Evolutionary conservation across 2,329 filamentous ascomycete genomes (phyloP), one percentile per base, ranked within the genome.

Genomic region (Xylaria sp.): DNA sequence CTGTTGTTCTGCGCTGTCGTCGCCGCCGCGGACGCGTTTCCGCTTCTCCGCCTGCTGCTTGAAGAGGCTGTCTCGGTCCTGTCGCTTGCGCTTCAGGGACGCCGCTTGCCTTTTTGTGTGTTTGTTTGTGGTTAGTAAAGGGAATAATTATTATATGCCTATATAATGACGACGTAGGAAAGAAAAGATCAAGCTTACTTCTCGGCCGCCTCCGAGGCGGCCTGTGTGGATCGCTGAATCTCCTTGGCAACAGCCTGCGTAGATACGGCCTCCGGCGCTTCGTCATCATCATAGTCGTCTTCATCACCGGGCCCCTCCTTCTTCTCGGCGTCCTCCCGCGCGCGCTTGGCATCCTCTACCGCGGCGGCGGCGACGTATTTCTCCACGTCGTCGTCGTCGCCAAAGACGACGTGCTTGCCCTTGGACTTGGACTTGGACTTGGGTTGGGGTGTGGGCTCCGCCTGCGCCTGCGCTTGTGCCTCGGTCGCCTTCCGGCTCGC

Each of bases 251-350:
- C 79, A 44, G 74, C 74, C 11, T 71, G 68, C 1, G 80, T 81
- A 0, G 82, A 84, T n/a, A 85, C 76, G 2, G 79, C 82, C 67
- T 85, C 83, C 7, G 82, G 82, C 0, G 81, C 81, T 44, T 79
- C 81, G 48, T 84, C 81, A 40, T 82, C 79, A 47, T 84, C 81
- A 40, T 82, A 79, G 39, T 76, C 77, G 9, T 13, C 16, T 34
- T 74, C 73, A 2, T 76, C 75, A 1, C 72, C 73, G 7, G 73
- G 70, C 2, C 74, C 72, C 1, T 72, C 71, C 2, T 73, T 70
- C 3, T 68, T 63, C 16, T 68, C 52, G n/a, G 13, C 16, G 8
- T 17, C 26, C 16, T 55, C 41, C 6, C 18, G 29, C 11, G 29
- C 29, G 22, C 48, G 21, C 39, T 50, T 38, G 21, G 22, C 37